Conservation (phyloP, 257 asterid species). For the Misopates orontium region DNA sequence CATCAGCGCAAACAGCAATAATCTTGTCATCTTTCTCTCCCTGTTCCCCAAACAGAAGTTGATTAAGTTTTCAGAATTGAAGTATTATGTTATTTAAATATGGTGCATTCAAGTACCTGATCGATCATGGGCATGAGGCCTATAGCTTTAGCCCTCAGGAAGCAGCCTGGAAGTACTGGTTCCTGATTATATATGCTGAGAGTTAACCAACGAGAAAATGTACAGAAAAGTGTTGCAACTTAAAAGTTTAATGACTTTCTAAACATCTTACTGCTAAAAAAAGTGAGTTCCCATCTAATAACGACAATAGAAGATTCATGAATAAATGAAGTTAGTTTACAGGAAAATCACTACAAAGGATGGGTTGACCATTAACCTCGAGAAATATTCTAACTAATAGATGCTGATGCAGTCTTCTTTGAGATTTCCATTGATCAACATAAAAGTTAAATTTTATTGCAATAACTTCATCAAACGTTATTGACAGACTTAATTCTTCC, state of each 20-base stretch:
- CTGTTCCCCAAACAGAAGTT: constrained; percentile 36
- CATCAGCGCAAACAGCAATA: constrained; percentile 96
- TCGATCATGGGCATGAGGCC: constrained; percentile 99
- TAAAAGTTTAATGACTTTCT: neutral
- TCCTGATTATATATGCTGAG: constrained; percentile 51
- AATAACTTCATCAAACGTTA: too few relatives aligned
- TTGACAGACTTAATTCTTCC: too few relatives aligned
- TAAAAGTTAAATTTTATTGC: too few relatives aligned
- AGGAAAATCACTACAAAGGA: too few relatives aligned
- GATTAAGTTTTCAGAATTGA: constrained; percentile 9
- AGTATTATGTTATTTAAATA: constrained; percentile 7
- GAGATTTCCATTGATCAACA: neutral
- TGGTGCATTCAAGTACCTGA: constrained; percentile 50
- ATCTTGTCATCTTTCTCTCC: constrained; percentile 97
- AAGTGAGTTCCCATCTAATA: too few relatives aligned
- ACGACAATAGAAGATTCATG: too few relatives aligned
- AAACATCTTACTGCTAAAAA: neutral
- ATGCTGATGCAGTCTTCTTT: neutral
- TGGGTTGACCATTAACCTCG: too few relatives aligned
- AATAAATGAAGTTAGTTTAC: neutral
- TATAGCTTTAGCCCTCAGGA: constrained; percentile 95
- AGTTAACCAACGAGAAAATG: constrained; percentile 8
- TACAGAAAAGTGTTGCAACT: neutral
- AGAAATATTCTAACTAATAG: neutral
- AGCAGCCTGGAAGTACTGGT: constrained; percentile 93